Conservation (phyloP, 805 yeast species). For the Teunomyces tritomae region DNA sequence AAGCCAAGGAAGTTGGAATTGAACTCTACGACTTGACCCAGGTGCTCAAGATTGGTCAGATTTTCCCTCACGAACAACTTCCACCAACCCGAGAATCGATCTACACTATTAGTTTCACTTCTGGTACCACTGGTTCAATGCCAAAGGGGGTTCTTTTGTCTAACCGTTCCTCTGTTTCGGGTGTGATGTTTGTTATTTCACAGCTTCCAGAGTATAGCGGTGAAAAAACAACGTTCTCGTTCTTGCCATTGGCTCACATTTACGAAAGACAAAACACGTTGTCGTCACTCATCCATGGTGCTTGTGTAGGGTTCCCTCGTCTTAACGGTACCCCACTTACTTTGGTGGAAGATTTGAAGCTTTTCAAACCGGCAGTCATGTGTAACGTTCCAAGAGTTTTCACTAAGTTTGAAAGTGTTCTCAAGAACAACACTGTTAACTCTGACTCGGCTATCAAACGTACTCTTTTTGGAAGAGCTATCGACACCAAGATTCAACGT, state of each 20-base stretch:
- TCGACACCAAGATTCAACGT: conserved; percentile 16
- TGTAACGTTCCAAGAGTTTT: conserved; percentile 26
- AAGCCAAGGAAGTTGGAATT: conserved; percentile 14
- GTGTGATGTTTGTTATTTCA: conserved; percentile 14
- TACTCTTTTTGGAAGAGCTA: conserved; percentile 15
- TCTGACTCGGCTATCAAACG: conserved; percentile 17
- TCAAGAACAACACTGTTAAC: conserved; percentile 22
- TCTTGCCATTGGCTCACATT: conserved; percentile 39
- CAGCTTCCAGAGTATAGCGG: conserved; percentile 1
- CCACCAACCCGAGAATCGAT: conserved; percentile 16
- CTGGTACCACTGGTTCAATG: conserved; percentile 26
- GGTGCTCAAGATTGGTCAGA: conserved; percentile 18
- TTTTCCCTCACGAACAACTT: conserved; percentile 18
- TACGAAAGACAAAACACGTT: conserved; percentile 29
- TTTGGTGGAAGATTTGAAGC: conserved; percentile 21
- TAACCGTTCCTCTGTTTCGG: conserved; percentile 19
- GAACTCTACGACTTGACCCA: conserved; percentile 21
- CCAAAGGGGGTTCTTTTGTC: conserved; percentile 26
- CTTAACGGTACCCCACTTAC: conserved; percentile 21
- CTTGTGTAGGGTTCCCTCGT: conserved; percentile 23
- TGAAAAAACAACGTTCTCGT: conserved; percentile 13
- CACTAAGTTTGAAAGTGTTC: conserved; percentile 24
- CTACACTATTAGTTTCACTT: conserved; percentile 26
- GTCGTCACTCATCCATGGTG: conserved; percentile 22
- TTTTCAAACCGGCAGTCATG: conserved; percentile 23